A percentile compares a stretch with the other conserved stretches of the same genome.
Evolutionary conservation across 2,329 filamentous ascomycete genomes (phyloP).

Genomic region (Didymella pomorum): DNA sequence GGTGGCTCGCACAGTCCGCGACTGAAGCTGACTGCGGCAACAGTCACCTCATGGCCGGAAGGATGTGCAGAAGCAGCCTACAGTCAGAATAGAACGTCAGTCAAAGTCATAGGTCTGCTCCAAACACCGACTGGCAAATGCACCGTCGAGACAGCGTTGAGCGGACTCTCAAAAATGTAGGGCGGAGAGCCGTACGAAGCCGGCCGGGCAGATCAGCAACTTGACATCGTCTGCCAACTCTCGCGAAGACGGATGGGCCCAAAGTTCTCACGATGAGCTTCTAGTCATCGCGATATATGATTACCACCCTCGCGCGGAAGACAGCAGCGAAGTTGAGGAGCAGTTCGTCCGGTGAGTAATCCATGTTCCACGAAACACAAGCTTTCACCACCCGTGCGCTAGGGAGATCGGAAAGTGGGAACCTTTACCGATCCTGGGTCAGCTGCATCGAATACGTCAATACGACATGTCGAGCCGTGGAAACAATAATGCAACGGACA

Average conservation of each 20-base stretch:
- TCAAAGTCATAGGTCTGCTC: background rate
- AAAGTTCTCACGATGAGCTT: background rate
- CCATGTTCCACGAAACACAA: constrained; percentile 9
- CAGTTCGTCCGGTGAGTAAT: constrained; percentile 16
- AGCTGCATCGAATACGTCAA: constrained; percentile 16
- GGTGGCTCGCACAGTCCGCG: constrained; percentile 3
- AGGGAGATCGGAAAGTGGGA: constrained; percentile 13
- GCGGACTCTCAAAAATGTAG: background rate
- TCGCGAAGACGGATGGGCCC: background rate
- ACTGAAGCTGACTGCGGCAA: background rate
- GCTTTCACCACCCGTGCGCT: constrained; percentile 18
- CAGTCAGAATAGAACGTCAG: background rate
- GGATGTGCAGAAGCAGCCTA: background rate
- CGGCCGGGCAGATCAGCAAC: background rate
- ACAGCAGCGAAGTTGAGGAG: background rate
- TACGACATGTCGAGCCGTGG: constrained; percentile 11
- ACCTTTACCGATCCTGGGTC: constrained; percentile 6
- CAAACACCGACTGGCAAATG: background rate
- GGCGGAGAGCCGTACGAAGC: constrained; percentile 8
- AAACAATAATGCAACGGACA: constrained; percentile 5
- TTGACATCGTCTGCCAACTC: background rate
- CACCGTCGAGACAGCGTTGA: background rate
- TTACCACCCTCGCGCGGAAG: background rate
- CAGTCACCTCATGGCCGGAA: background rate
- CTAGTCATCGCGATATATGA: background rate